Evolutionary conservation across 2,329 filamentous ascomycete species (phyloP).

Genomic region (Aspergillus awamori): DNA sequence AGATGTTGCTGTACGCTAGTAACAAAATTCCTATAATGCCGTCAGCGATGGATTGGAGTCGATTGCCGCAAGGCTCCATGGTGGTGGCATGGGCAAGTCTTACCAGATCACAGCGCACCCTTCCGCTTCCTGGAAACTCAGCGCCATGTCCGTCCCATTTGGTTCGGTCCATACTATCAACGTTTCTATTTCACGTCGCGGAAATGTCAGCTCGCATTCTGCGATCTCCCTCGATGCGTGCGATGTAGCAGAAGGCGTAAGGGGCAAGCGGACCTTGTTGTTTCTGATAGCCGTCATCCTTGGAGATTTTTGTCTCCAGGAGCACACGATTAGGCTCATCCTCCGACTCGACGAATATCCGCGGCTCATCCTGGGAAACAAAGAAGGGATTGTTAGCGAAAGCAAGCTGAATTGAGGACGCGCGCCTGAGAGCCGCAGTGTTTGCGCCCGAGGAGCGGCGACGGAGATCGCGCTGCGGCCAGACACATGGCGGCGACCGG

Average conservation of each 20-base stretch:
- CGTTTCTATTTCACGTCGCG: constrained; percentile 66
- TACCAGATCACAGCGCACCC: constrained; percentile 93
- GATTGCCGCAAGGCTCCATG: constrained; percentile 24
- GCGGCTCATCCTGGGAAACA: constrained; percentile 70
- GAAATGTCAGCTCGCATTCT: constrained; percentile 24
- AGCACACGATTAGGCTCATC: constrained; percentile 82
- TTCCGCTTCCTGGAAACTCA: constrained; percentile 97
- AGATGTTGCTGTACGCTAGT: constrained; percentile 80
- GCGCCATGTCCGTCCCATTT: constrained; percentile 90
- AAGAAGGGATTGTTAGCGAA: constrained; percentile 18
- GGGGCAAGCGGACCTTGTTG: constrained; percentile 71
- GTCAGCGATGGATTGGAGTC: constrained; percentile 26
- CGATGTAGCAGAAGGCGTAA: constrained; percentile 30
- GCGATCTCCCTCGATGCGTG: constrained; percentile 14
- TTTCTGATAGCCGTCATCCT: constrained; percentile 96
- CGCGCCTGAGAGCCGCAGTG: constrained; percentile 21
- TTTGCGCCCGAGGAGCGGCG: constrained; percentile 25
- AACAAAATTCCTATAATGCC: constrained; percentile 78
- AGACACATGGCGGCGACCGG: background rate
- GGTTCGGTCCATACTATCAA: constrained; percentile 97
- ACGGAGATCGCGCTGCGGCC: constrained; percentile 15
- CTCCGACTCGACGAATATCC: constrained; percentile 90
- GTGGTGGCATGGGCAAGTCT: constrained; percentile 22
- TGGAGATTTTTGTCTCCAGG: constrained; percentile 85
- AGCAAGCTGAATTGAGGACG: constrained; percentile 6